Conservation (phyloP, 306 rosid genomes). For the Cicer bijugum region DNA sequence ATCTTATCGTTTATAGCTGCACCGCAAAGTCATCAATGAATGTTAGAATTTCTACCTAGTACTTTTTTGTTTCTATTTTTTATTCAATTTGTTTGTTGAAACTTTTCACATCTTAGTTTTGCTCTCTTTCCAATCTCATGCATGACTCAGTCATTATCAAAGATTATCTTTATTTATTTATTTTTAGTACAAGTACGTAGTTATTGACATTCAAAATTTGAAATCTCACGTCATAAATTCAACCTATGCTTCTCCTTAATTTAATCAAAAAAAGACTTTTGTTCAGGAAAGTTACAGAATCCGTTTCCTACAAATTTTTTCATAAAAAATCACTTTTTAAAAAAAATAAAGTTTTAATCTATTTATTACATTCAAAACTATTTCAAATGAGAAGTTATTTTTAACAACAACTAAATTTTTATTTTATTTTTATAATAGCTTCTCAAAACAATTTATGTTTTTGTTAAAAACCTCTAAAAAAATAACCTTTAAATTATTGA, state of each 20-base stretch:
- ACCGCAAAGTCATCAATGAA: slow-evolving; percentile 18
- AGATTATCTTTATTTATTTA: neutral
- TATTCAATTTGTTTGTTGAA: neutral
- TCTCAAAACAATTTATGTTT: too few relatives aligned
- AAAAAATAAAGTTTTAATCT: neutral
- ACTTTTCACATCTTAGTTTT: slow-evolving; percentile 7
- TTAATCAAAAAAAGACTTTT: neutral
- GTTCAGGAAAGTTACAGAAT: too few relatives aligned
- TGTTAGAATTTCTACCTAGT: neutral
- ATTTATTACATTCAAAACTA: too few relatives aligned
- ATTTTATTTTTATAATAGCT: too few relatives aligned
- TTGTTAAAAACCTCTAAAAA: too few relatives aligned
- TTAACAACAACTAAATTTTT: too few relatives aligned
- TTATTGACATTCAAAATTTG: slow-evolving; percentile 6
- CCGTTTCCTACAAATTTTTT: too few relatives aligned
- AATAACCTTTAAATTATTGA: too few relatives aligned
- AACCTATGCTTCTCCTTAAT: neutral
- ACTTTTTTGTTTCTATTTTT: too few relatives aligned
- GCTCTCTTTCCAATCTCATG: neutral
- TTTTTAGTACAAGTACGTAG: neutral
- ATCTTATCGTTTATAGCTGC: neutral
- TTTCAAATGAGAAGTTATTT: too few relatives aligned
- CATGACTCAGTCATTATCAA: slow-evolving; percentile 1
- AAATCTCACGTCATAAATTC: slow-evolving; percentile 21
- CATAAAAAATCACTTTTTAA: too few relatives aligned